Base-by-base conservation (phyloP, 1,284 basidiomycete genomes). In the Trichosporon inkin region DNA sequence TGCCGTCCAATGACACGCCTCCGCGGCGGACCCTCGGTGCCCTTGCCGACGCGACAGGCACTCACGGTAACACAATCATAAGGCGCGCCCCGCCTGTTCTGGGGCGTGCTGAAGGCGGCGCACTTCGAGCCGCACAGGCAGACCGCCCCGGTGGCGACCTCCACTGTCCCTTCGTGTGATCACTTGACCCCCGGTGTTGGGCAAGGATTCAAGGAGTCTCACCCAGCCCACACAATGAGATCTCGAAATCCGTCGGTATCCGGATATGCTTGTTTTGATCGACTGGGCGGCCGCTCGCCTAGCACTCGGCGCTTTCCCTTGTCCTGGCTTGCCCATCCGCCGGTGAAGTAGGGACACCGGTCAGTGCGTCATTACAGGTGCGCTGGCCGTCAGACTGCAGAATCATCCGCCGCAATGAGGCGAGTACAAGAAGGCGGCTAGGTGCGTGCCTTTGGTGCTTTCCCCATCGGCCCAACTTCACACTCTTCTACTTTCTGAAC, bases 191-290 rank as follows among this genome's bases (percentile, higher is more conserved):
- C 36, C 36, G 36, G 36, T 6, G 13, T 38, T 49, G 16, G 24
- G 41, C 20, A 7, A 11, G 6, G 41, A 22, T 22, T 44, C 20
- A 14, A 44, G 20, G 20, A n/a, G n/a, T n/a, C n/a, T 24, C 11
- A 22, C 20, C 40, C 10, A 44, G 2, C 40, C 16, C 11, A 24
- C 24, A n/a, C 28, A 7, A 47, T n/a, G n/a, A n/a, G n/a, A 28
- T 47, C 44, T 28, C 44, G 44, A 49, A 49, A 49, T 49, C 44
- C 44, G 44, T 28, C 44, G 44, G 44, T n/a, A 28, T 49, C 44
- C 44, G 44, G 44, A 2, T 49, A 47, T 49, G 13, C 40, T n/a
- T 24, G 4, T 49, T 24, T 16, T 49, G 22, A 49, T 49, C 16
- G 10, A 14, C 6, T 14, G 10, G 41, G 22, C 20, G 20, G 20